Evolutionary conservation across 1,284 basidiomycete genomes (phyloP), one percentile per base, ranked within the genome.

Genomic region (Tilletia setariae): DNA sequence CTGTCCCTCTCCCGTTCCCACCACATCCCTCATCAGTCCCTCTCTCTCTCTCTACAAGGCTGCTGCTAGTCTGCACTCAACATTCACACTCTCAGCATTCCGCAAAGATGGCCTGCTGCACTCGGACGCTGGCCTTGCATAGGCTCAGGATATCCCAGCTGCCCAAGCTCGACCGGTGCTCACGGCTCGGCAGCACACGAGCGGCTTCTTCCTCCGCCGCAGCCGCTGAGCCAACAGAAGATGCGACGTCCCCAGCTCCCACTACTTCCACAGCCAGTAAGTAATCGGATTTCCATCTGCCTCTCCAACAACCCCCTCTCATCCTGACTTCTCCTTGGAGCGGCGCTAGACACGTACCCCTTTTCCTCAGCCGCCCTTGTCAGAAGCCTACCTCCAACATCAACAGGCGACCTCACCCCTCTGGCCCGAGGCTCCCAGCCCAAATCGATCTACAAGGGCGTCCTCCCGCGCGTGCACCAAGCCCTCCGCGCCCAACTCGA

Each of bases 401-500:
- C 56, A 1, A 8, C 64, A 6, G 42, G 15, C 32, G 32, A 25
- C 42, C 21, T 65, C 40, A 21, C 49, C 32, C 56, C 46, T 63
- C 61, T 71, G 56, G 68, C 72, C 2, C 71, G 77, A 15, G 74
- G 73, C 1, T 76, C 76, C 0, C 42, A 49, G 35, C 66, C 73
- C 49, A 77, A 74, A 44, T 64, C 70, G 51, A 67, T 70, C 49
- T 71, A 68, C 59, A 67, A 72, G 25, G 78, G 70, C 19, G 75
- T 80, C 30, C 76, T 82, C 73, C 73, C 74, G 1, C 72, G 73
- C 30, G 73, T 78, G 21, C 72, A 76, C 69, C 68, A 72, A 15
- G 75, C 77, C 21, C 73, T 82, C 11, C 73, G 75, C 1, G 65
- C 72, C 15, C 73, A 79, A 43, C 70, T 72, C 46, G 80, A 82